Base-by-base conservation (phyloP, 1,284 basidiomycete species). In the Boletus calvinii region DNA sequence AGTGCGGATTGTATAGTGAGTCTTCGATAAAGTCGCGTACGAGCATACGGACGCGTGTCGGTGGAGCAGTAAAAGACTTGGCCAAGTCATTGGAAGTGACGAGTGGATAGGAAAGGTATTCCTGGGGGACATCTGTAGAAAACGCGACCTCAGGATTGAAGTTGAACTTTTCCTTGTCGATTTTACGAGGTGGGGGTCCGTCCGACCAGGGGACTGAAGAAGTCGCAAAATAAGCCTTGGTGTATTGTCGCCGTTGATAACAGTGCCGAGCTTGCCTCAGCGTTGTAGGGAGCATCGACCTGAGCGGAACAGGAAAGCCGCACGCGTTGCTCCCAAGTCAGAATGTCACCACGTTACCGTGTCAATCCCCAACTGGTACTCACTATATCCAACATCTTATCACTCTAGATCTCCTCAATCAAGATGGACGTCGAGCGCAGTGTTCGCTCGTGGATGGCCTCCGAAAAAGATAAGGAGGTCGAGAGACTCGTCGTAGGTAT, bases 1-100 rank as follows among this genome's bases (percentile, higher is more conserved):
- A 99, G 67, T 94, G 74, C 3, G 94, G 95, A 66, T 99, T 98
- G 75, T 99, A 99, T 39, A 99, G 73, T 17, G 90, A 88, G 68
- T 99, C 97, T 65, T 98, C 92, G 59, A 99, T 95, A 69, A 92
- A 99, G 74, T 99, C 96, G 55, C 97, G 81, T 42, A 91, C 86
- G 32, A 99, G 86, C 92, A 98, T 97, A 69, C 92, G 92, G 45
- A 95, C 94, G 48, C 82, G 76, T 18, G 77, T 82, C 3, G 95
- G 96, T 3, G 90, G 92, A 44, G 76, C 72, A n/a, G 69, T 74
- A 50, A 74, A 72, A 18, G 63, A 59, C 50, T 68, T 70, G 24
- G 67, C 65, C 48, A 95, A 71, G 52, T 87, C 81, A 58, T 85
- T 83, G 6, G 94, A 88, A 6, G 87, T 88, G 54, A 96, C 86